These are phyloP conservation scores for Solanum phureja DNA, from an alignment of 257 asterid species.

Conservation along the genomic window DNA sequence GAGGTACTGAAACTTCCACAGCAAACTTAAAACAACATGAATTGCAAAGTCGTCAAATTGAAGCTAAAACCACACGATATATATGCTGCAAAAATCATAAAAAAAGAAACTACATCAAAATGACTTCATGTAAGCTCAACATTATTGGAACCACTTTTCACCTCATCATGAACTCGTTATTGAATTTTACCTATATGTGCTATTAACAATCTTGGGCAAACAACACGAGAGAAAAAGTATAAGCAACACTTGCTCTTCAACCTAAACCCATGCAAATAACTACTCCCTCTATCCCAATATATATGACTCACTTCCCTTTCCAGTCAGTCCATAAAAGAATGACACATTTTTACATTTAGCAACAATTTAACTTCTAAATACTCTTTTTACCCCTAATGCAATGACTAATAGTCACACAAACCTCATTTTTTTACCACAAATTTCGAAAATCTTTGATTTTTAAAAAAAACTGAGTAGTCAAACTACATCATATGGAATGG, in stretches of 20 bases:
- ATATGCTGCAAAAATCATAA: background rate
- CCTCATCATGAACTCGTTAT: background rate
- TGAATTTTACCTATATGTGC: background rate
- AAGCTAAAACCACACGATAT: background rate
- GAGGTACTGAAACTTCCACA: too few species aligned
- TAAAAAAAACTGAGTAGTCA: background rate
- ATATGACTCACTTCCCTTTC: background rate
- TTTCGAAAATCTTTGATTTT: too few species aligned
- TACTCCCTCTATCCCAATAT: background rate
- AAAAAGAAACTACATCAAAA: background rate
- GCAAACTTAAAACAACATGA: too few species aligned
- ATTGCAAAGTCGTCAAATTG: too few species aligned
- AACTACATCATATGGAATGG: background rate
- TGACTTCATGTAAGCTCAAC: background rate
- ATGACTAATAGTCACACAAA: background rate
- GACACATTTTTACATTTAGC: background rate
- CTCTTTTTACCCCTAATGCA: background rate
- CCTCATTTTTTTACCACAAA: background rate
- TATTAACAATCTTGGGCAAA: background rate
- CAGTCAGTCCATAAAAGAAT: background rate
- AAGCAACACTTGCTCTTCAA: background rate
- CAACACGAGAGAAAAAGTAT: background rate
- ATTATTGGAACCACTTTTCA: background rate
- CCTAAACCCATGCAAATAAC: background rate
- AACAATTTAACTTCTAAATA: background rate